A percentile compares a stretch with the other conserved stretches of the same genome.
Conservation (phyloP, 2,329 filamentous ascomycete genomes). For the Aspergillus intermedius region DNA sequence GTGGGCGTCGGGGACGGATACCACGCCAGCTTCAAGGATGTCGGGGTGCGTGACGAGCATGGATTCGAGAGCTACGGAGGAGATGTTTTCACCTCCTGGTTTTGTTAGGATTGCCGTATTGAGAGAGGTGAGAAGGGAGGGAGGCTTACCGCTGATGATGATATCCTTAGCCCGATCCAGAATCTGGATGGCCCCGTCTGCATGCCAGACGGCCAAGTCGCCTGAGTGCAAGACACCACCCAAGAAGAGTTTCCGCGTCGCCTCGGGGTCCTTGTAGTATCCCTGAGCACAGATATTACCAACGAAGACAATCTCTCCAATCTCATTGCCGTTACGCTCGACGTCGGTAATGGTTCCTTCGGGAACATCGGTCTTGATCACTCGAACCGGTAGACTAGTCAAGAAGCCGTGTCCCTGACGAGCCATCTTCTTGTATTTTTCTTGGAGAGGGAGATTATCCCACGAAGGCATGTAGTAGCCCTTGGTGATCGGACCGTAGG, state of each 20-base stretch:
- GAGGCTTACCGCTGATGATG: conserved; percentile 74
- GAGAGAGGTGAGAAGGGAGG: not conserved
- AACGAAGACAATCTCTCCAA: conserved; percentile 76
- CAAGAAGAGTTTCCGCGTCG: conserved; percentile 77
- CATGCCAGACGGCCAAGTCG: conserved; percentile 87
- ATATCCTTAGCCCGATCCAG: conserved; percentile 94
- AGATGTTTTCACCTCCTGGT: conserved; percentile 90
- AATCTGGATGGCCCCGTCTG: conserved; percentile 86
- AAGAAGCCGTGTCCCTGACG: conserved; percentile 89
- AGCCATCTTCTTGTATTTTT: conserved; percentile 86
- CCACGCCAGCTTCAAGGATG: conserved; percentile 85
- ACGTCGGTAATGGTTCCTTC: conserved; percentile 63
- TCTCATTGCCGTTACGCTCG: conserved; percentile 62
- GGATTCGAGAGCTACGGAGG: conserved; percentile 81
- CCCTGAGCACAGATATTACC: conserved; percentile 90
- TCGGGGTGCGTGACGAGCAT: conserved; percentile 84
- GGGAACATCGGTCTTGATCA: conserved; percentile 72
- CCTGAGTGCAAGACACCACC: conserved; percentile 85
- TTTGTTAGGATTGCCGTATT: not conserved
- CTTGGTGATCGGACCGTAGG: conserved; percentile 92
- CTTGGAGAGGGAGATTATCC: conserved; percentile 64
- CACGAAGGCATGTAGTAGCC: conserved; percentile 82
- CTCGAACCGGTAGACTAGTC: conserved; percentile 69
- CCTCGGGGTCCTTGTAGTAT: conserved; percentile 84
- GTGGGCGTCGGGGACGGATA: conserved; percentile 77